These are phyloP conservation scores for Macrocybe gigantea DNA, from an alignment of 768 basidiomycete genomes.

Conservation along the genomic window DNA sequence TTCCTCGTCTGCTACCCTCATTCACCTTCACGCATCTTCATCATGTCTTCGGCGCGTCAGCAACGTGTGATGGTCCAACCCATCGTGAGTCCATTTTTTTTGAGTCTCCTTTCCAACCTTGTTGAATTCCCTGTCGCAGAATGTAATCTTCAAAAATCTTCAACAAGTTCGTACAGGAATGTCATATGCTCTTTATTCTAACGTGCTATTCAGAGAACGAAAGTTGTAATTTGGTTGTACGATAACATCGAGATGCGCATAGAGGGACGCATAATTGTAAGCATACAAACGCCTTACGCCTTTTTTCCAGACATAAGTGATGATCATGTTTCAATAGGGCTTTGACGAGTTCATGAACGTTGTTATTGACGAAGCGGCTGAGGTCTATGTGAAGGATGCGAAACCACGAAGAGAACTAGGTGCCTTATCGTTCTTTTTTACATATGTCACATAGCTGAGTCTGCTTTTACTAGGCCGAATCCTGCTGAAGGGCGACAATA, in stretches of 20 bases:
- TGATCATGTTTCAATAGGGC: constrained; percentile 48
- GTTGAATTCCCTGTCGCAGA: constrained; percentile 38
- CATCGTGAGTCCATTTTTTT: constrained; percentile 63
- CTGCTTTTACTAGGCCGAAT: constrained; percentile 65
- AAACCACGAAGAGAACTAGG: constrained; percentile 84
- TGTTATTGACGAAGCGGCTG: constrained; percentile 88
- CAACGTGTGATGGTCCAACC: constrained; percentile 99
- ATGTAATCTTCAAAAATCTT: constrained; percentile 97
- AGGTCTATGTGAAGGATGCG: constrained; percentile 86
- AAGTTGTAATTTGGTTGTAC: constrained; percentile 91
- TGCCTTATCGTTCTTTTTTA: constrained; percentile 27
- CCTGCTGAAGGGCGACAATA: constrained; percentile 95
- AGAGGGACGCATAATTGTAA: constrained; percentile 91
- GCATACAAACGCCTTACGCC: constrained; percentile 17
- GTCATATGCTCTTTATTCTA: constrained; percentile 7
- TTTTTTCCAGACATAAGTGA: constrained; percentile 6
- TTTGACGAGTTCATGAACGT: constrained; percentile 99
- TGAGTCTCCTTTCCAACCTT: constrained; percentile 2
- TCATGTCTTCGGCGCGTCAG: constrained; percentile 81
- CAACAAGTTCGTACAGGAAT: constrained; percentile 55
- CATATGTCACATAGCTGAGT: constrained; percentile 1
- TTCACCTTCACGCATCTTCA: constrained; percentile 43
- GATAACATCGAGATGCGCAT: constrained; percentile 97
- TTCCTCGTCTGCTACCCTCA: not conserved
- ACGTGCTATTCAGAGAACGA: constrained; percentile 53